phyloP scores from a whole-genome alignment of 345 rosid species.

The Corymbia maculata region DNA sequence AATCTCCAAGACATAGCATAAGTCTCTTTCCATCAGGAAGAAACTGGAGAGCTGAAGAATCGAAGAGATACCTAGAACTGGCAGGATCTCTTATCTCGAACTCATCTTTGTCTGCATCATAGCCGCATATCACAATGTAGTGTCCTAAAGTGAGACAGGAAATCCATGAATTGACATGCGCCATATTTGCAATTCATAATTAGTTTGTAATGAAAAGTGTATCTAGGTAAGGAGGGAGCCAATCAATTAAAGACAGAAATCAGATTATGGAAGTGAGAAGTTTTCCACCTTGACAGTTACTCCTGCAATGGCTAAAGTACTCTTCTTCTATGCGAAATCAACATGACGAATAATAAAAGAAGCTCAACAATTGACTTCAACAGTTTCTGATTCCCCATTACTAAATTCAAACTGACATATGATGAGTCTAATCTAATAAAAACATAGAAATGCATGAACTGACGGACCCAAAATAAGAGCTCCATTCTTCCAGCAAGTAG shows the following conservation, averaged over 20 bases:
- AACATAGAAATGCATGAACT: neutral
- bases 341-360: neutral
- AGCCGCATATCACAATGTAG: conserved; percentile 84
- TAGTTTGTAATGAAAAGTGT: neutral
- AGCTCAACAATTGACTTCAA: neutral
- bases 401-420: neutral
- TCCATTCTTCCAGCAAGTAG: neutral
- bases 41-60: neutral
- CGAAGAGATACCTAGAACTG: conserved; percentile 53
- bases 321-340: neutral
- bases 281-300: neutral
- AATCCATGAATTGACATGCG: neutral
- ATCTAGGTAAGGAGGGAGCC: neutral
- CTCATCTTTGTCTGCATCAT: conserved; percentile 62
- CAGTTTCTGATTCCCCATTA: neutral
- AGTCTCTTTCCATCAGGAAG: neutral
- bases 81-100: conserved; percentile 99
- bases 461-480: neutral
- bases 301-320: neutral
- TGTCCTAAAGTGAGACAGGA: conserved; percentile 44
- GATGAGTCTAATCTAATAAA: neutral
- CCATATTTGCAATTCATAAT: neutral
- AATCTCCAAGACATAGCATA: neutral
- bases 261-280: neutral
- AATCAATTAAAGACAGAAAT: neutral